These are phyloP conservation scores for Zygosaccharomyces pseudorouxii DNA, from an alignment of 805 yeast genomes.

Conservation along the genomic window DNA sequence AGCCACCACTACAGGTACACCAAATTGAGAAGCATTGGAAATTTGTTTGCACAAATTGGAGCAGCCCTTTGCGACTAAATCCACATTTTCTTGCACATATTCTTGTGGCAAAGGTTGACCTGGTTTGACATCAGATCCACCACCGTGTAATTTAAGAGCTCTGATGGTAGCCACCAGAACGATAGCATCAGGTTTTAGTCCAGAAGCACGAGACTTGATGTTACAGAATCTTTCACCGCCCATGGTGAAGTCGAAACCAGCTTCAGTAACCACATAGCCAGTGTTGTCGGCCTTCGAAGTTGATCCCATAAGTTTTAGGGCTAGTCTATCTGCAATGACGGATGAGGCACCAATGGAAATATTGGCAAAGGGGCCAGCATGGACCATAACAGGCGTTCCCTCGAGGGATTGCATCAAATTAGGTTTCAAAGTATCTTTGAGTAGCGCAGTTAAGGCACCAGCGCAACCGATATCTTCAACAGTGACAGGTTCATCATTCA, in stretches of 20 bases:
- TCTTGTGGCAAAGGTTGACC: slow-evolving; percentile 82
- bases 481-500: slow-evolving; percentile 75
- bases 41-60: slow-evolving; percentile 89
- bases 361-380: slow-evolving; percentile 98
- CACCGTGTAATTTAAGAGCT: slow-evolving; percentile 96
- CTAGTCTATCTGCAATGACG: slow-evolving; percentile 88
- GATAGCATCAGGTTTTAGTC: slow-evolving; percentile 81
- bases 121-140: slow-evolving; percentile 94
- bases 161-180: slow-evolving; percentile 94
- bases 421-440: slow-evolving; percentile 96
- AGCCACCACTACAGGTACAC: slow-evolving; percentile 92
- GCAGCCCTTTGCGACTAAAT: slow-evolving; percentile 71
- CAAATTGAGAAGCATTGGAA: slow-evolving; percentile 74
- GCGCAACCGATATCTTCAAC: slow-evolving; percentile 94
- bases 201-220: slow-evolving; percentile 91
- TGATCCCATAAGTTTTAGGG: slow-evolving; percentile 80
- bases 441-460: slow-evolving; percentile 89
- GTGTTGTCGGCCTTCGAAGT: slow-evolving; percentile 35
- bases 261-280: slow-evolving; percentile 95
- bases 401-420: slow-evolving; percentile 95
- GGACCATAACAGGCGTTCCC: slow-evolving; percentile 96
- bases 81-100: slow-evolving; percentile 77
- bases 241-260: slow-evolving; percentile 98
- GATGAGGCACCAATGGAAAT: slow-evolving; percentile 96
- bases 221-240: slow-evolving; percentile 97